Conservation (phyloP, 106 monocot species). For the Chionographis japonica region DNA sequence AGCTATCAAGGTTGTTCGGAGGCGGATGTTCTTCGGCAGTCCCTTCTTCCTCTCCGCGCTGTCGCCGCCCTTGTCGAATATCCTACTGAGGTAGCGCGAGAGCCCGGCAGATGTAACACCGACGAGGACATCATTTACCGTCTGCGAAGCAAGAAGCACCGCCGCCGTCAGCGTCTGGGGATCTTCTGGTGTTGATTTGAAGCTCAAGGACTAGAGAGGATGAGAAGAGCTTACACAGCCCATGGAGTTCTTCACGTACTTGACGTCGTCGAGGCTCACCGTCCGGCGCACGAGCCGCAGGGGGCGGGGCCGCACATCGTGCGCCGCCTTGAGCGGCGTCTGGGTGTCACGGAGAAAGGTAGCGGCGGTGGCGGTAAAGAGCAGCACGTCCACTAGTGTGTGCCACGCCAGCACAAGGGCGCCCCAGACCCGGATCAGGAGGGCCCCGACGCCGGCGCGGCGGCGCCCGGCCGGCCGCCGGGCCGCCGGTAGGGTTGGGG, state of each 20-base stretch:
- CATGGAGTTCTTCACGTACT: conserved; percentile 43
- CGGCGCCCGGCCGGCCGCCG: not conserved
- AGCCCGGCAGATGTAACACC: conserved; percentile 60
- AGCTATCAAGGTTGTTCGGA: conserved; percentile 55
- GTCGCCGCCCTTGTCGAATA: too few species aligned
- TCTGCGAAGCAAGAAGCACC: conserved; percentile 31
- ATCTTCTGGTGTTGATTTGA: not conserved
- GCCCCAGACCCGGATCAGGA: conserved; percentile 15
- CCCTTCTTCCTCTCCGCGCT: conserved; percentile 13
- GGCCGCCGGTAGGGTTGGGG: conserved; percentile 28
- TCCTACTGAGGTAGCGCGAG: conserved; percentile 54
- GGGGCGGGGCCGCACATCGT: conserved; percentile 16
- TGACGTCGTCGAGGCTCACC: conserved; percentile 61
- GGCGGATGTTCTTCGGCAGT: conserved; percentile 18
- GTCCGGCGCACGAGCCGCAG: conserved; percentile 54
- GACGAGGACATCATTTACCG: conserved; percentile 77
- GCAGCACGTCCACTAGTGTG: conserved; percentile 33
- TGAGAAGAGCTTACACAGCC: conserved; percentile 32
- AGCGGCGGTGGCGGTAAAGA: conserved; percentile 22
- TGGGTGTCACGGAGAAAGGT: conserved; percentile 41
- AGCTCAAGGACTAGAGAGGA: too few species aligned
- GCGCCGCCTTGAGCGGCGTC: conserved; percentile 45
- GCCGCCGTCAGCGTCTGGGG: too few species aligned
- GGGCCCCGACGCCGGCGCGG: not conserved
- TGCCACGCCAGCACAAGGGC: conserved; percentile 32